Base-by-base conservation (phyloP, 1,284 basidiomycete genomes). In the Fistulina hepatica region DNA sequence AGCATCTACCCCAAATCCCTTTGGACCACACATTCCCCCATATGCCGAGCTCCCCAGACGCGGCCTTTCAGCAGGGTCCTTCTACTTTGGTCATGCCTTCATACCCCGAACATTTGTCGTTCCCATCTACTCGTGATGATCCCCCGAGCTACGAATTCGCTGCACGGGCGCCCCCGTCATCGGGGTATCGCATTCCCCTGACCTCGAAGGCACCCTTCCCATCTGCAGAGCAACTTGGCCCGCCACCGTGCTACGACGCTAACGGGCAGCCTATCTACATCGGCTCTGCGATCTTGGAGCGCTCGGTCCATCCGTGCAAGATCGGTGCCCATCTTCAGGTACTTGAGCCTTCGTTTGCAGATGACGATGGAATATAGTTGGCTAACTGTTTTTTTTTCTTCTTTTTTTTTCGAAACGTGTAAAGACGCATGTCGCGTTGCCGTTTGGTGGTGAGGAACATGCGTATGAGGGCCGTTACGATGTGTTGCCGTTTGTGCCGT, bases 281-380 rank as follows among this genome's bases (percentile, higher is more conserved):
- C 23, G 83, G 81, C 17, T 81, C 78, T 9, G 82, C 80, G 12
- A 58, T 84, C 33, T 64, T 82, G 48, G 60, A 64, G 32, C 63
- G 63, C 46, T 71, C 75, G 0, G 78, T 85, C 3, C 82, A 86
- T 45, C 82, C 82, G 6, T 85, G 83, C 69, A 86, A 86, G 62
- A 71, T 86, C 50, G 71, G 60, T 4, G 71, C 76, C 10, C 54
- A 63, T 46, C 64, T 82, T n/a, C 48, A 48, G 13, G 19, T 9
- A 19, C 15, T 11, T 31, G 13, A 31, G 28, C 19, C 19, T 31
- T 5, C 11, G 10, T 3, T 31, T 4, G 25, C 25, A 13, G 15
- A 9, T 30, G 28, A 9, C 19, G n/a, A n/a, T n/a, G n/a, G 19
- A 8, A 8, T 11, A 3, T 31, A 13, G 28, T 11, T 2, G 10